Percentiles rank a stretch among this genome's conserved stretches.
phyloP scores from a whole-genome alignment of 768 basidiomycete species.

The Pisolithus sp. region DNA sequence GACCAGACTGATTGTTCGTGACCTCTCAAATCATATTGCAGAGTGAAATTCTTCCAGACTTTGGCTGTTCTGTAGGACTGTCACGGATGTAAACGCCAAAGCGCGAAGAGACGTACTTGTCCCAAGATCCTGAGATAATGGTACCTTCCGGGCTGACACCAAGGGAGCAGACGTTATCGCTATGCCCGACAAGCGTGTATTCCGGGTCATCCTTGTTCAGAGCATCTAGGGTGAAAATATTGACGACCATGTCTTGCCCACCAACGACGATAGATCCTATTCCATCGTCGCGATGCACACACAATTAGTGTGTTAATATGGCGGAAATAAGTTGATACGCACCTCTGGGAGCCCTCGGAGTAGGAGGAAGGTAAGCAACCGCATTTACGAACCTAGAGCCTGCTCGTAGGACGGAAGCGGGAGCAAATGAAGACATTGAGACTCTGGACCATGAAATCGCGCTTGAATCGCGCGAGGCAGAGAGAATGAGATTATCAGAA shows the following conservation, averaged over 20 bases:
- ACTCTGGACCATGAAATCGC: conserved; percentile 78
- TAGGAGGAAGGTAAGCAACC: conserved; percentile 70
- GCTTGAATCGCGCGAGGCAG: conserved; percentile 87
- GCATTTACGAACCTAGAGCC: conserved; percentile 78
- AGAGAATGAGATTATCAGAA: conserved; percentile 71
- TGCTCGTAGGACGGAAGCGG: conserved; percentile 49
- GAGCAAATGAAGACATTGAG: conserved; percentile 44
- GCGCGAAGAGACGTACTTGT: conserved; percentile 54
- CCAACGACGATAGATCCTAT: conserved; percentile 82
- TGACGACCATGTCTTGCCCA: conserved; percentile 84
- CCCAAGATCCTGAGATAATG: conserved; percentile 96
- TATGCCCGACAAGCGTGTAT: conserved; percentile 82
- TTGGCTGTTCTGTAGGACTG: conserved; percentile 69
- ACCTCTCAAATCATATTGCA: conserved; percentile 68
- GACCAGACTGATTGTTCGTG: conserved; percentile 95
- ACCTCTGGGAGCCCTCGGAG: conserved; percentile 66
- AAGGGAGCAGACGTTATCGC: conserved; percentile 84
- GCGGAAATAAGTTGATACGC: conserved; percentile 13
- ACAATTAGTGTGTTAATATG: background rate
- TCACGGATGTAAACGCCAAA: background rate
- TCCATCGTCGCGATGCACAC: conserved; percentile 9
- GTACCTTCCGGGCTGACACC: conserved; percentile 61
- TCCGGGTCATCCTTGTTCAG: conserved; percentile 62
- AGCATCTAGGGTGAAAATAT: conserved; percentile 64
- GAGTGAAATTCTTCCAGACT: conserved; percentile 80